Conservation (phyloP, 768 basidiomycete genomes). For the Kwoniella botswanensis region DNA sequence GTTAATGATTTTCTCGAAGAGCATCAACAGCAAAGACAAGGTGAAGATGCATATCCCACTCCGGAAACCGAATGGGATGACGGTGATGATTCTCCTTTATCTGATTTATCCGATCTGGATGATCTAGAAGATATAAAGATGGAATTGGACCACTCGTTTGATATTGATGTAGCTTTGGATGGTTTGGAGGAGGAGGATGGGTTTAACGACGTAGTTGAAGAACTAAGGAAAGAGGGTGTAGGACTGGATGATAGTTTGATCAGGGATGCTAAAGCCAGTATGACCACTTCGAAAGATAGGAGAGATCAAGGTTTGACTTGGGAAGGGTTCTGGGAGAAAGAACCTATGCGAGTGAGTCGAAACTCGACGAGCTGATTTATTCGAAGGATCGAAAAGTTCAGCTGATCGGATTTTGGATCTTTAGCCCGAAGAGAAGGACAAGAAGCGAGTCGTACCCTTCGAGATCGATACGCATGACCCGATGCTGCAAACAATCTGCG, state of each 20-base stretch:
- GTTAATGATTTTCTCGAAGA: slow-evolving; percentile 1
- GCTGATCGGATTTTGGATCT: not conserved
- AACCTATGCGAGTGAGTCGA: not conserved
- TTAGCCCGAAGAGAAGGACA: not conserved
- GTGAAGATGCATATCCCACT: slow-evolving; percentile 22
- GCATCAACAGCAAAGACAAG: not conserved
- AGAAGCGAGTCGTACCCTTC: not conserved
- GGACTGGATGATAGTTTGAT: slow-evolving; percentile 25
- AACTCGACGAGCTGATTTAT: too few species aligned
- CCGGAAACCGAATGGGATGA: slow-evolving; percentile 14
- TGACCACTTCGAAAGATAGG: not conserved
- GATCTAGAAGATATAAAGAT: not conserved
- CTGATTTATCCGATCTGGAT: not conserved
- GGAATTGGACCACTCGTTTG: not conserved
- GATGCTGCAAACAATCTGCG: not conserved
- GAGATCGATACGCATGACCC: not conserved
- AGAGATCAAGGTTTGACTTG: slow-evolving; percentile 7
- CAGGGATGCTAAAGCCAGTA: slow-evolving; percentile 12
- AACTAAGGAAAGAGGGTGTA: slow-evolving; percentile 11
- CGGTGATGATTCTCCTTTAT: not conserved
- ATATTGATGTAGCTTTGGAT: not conserved
- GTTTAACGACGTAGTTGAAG: slow-evolving; percentile 1
- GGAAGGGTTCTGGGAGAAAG: slow-evolving; percentile 31
- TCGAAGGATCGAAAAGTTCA: not conserved
- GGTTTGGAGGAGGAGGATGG: not conserved